These are phyloP conservation scores for Linum usitatissimum DNA, from an alignment of 345 rosid genomes.

Conservation along the genomic window DNA sequence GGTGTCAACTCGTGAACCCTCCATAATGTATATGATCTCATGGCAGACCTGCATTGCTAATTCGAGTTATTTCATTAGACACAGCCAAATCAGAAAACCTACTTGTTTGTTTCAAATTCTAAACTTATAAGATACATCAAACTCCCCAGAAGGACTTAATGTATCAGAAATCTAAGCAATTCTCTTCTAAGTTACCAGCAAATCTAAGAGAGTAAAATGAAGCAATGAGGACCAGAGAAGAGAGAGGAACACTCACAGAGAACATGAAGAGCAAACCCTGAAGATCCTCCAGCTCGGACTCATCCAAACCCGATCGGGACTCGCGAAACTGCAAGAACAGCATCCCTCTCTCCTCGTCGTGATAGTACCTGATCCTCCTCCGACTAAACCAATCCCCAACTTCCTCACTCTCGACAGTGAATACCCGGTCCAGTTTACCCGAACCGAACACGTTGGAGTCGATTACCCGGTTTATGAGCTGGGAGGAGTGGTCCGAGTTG, in stretches of 20 bases:
- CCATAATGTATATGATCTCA: conserved; percentile 50
- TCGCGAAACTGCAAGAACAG: conserved; percentile 57
- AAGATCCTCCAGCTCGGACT: conserved; percentile 64
- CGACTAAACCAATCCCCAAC: conserved; percentile 46
- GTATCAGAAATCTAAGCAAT: neutral
- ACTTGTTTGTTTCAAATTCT: neutral
- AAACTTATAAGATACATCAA: neutral
- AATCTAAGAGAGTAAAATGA: neutral
- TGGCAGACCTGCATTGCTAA: conserved; percentile 80
- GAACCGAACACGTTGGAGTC: conserved; percentile 63
- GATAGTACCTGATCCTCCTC: conserved; percentile 55
- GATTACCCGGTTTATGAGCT: conserved; percentile 53
- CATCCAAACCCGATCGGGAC: conserved; percentile 33
- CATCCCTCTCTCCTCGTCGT: conserved; percentile 56
- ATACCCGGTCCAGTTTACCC: conserved; percentile 31
- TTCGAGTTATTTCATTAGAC: conserved; percentile 15
- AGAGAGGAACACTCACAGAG: conserved; percentile 40
- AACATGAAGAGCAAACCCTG: conserved; percentile 84
- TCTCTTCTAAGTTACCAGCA: neutral
- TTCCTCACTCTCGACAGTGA: conserved; percentile 33
- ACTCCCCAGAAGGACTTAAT: neutral
- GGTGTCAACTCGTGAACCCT: conserved; percentile 56
- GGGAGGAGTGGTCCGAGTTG: conserved; percentile 41
- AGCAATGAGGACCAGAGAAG: neutral
- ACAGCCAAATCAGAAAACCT: neutral